These are phyloP conservation scores for Plectranthus barbatus DNA, from an alignment of 257 asterid genomes.

Conservation along the genomic window DNA sequence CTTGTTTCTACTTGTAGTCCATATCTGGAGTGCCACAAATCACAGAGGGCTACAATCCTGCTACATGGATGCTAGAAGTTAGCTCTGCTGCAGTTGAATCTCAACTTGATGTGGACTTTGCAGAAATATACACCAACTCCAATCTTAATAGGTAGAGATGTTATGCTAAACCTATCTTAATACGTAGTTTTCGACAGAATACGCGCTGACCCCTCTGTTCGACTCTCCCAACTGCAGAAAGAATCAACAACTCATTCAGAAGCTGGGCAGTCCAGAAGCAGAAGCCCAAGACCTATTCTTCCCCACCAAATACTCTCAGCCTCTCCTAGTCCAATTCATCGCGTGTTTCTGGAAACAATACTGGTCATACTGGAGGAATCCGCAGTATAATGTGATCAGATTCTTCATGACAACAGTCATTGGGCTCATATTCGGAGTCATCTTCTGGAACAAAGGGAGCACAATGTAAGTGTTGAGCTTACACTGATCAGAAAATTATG, in stretches of 20 bases:
- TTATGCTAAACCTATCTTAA: background rate
- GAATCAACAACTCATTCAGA: constrained; percentile 36
- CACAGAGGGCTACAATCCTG: constrained; percentile 55
- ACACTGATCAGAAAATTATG: background rate
- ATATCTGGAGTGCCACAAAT: constrained; percentile 44
- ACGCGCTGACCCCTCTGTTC: background rate
- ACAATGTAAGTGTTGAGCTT: constrained; percentile 32
- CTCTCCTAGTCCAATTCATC: constrained; percentile 33
- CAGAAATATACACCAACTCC: constrained; percentile 42
- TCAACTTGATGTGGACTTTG: constrained; percentile 42
- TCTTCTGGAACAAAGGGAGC: constrained; percentile 61
- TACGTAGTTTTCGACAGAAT: background rate
- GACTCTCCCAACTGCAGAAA: constrained; percentile 25
- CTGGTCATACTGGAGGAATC: constrained; percentile 72
- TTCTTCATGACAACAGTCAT: constrained; percentile 55
- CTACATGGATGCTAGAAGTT: constrained; percentile 65
- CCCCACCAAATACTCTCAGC: constrained; percentile 59
- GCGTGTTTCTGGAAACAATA: constrained; percentile 67
- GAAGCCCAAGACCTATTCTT: constrained; percentile 43
- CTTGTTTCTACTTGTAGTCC: constrained; percentile 26
- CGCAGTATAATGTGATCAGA: constrained; percentile 57
- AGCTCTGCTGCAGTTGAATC: constrained; percentile 45
- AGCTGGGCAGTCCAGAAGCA: constrained; percentile 35
- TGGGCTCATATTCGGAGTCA: constrained; percentile 51
- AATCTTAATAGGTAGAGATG: constrained; percentile 35